Percentiles rank a stretch among this genome's conserved stretches.
These are phyloP conservation scores for Populus simonii DNA, from an alignment of 345 rosid species.

Conservation along the genomic window DNA sequence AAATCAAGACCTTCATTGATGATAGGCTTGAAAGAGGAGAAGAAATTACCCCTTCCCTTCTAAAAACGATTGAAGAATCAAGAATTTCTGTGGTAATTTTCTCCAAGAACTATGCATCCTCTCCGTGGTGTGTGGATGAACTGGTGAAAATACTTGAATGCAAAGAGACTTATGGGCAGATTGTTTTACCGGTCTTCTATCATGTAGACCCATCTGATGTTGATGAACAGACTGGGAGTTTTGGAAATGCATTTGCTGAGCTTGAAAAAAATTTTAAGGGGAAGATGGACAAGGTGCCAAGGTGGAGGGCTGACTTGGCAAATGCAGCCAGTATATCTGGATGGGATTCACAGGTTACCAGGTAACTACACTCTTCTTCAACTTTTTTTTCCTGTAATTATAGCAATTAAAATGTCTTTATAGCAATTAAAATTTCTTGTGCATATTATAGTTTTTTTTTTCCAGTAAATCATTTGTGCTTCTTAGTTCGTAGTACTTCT, in stretches of 20 bases:
- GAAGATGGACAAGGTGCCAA: background rate
- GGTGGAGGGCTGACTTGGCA: background rate
- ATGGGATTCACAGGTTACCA: background rate
- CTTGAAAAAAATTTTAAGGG: background rate
- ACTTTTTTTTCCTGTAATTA: background rate
- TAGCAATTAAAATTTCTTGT: no score
- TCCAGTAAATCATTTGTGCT: no score
- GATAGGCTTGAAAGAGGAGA: no score
- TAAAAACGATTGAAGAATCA: background rate
- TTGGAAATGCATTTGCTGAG: background rate
- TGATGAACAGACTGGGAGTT: background rate
- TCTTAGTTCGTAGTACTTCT: no score
- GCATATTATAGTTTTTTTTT: no score
- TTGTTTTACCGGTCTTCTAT: background rate
- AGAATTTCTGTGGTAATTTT: background rate
- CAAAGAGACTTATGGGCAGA: background rate
- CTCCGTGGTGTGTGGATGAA: background rate
- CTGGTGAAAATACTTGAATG: background rate
- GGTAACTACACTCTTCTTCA: background rate
- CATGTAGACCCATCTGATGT: no score
- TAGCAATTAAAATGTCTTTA: no score
- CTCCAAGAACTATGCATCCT: background rate
- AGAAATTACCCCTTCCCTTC: background rate
- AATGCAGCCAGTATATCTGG: background rate
- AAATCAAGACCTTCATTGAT: no score